A percentile compares a stretch with the other conserved stretches of the same genome.
Evolutionary conservation across 1,284 basidiomycete genomes (phyloP).

Genomic region (Pholiota adiposa): DNA sequence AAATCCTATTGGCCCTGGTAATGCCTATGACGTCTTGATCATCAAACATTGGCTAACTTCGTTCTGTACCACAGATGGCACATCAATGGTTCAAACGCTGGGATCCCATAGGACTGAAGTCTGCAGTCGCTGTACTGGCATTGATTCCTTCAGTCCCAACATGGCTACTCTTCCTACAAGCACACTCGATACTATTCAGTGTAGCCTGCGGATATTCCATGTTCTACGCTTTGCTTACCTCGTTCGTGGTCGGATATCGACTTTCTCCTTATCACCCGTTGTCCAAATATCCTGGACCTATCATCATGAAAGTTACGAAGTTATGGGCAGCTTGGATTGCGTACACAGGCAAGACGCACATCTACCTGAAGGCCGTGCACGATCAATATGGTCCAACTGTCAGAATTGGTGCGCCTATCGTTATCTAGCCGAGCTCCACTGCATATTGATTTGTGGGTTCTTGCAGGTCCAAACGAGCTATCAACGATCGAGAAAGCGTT

Average conservation of each 20-base stretch:
- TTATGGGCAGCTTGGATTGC: conserved; percentile 32
- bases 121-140: background rate
- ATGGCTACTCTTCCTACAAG: background rate
- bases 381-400: conserved; percentile 43
- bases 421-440: background rate
- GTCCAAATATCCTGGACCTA: conserved; percentile 44
- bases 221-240: conserved; percentile 1
- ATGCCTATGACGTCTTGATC: background rate
- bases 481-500: conserved; percentile 34
- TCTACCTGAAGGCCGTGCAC: conserved; percentile 36
- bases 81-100: background rate
- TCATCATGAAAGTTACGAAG: conserved; percentile 38
- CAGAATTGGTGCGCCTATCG: conserved; percentile 35
- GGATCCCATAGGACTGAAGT: background rate
- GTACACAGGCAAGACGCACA: conserved; percentile 34
- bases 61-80: background rate
- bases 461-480: conserved; percentile 41
- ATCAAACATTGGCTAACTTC: background rate
- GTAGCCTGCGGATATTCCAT: background rate
- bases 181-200: background rate
- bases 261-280: conserved; percentile 50
- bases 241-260: conserved; percentile 37
- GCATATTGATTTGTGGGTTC: background rate
- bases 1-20: background rate
- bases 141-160: background rate